Evolutionary conservation across 2,329 filamentous ascomycete genomes (phyloP), one percentile per base, ranked within the genome.

Genomic region (Periconia sp.): DNA sequence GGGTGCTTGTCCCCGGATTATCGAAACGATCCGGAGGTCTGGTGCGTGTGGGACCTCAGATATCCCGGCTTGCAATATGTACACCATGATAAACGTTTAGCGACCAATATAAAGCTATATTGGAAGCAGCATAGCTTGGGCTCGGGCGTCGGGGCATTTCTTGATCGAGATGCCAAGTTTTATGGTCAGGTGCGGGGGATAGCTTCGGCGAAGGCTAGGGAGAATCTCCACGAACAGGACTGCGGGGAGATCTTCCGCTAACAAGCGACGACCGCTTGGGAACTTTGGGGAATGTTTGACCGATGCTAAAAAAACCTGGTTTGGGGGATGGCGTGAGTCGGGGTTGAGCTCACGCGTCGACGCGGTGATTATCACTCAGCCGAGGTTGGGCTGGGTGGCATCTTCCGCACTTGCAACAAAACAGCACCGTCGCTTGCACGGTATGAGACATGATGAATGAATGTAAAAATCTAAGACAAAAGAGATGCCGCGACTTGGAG

Each of bases 61-160:
- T n/a, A n/a, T 52, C 43, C 36, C 26, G 45, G 49, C 23, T 44
- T 47, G 23, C 43, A 61, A 57, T 63, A 57, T 59, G 57, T 61
- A 62, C 43, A 36, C 36, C 44, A 35, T 12, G 11, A 23, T n/a
- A 7, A 15, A 37, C 33, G 35, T 35, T 43, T 22, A 21, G 46
- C 21, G 21, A 15, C 38, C 32, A 42, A 56, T 51, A 48, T 43
- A 36, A 39, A 40, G 36, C 37, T 49, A 44, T 28, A 36, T 48
- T 44, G 25, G 45, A 50, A 50, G 11, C 33, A 49, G 35, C 28
- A 22, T 46, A 29, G 32, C 17, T 43, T 40, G 23, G 43, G 36
- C 12, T 13, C 55, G 58, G 60, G 55, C 63, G 54, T 54, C 62
- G 62, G 62, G 26, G 7, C 15, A 64, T 54, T 60, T 29, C 56